Evolutionary conservation across 2,329 filamentous ascomycete genomes (phyloP).

Genomic region (Talaromyces sp.): DNA sequence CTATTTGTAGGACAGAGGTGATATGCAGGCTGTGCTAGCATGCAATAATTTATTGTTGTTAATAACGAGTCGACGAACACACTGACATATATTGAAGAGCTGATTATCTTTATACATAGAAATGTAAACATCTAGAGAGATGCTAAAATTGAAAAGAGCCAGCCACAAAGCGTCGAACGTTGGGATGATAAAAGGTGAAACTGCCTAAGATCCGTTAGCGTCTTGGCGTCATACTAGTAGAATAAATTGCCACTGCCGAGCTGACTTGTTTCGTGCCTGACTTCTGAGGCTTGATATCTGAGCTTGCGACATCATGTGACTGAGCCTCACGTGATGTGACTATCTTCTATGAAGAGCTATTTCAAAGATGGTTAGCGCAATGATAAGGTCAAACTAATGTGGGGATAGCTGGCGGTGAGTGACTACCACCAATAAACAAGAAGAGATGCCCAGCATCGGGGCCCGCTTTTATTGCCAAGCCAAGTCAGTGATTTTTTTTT

Average conservation of each 20-base stretch:
- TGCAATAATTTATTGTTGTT: not conserved
- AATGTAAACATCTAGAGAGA: too few relatives aligned
- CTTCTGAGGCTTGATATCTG: not conserved
- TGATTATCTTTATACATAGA: too few relatives aligned
- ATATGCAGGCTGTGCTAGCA: not conserved
- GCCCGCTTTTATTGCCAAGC: slow-evolving; percentile 14
- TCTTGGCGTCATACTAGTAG: not conserved
- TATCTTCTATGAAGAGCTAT: not conserved
- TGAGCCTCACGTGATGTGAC: not conserved
- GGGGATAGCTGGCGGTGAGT: slow-evolving; percentile 2
- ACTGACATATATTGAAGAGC: not conserved
- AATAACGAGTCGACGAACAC: not conserved
- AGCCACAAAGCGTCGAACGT: not conserved
- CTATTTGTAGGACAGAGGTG: not conserved
- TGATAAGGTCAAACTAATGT: not conserved
- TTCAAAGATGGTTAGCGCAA: not conserved
- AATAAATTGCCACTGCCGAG: not conserved
- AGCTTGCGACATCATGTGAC: not conserved
- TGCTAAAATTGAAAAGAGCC: not conserved
- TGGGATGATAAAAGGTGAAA: not conserved
- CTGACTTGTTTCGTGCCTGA: not conserved
- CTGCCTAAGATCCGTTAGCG: not conserved
- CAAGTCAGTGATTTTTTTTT: slow-evolving; percentile 32
- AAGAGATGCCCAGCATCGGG: not conserved
- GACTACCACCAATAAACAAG: not conserved